Evolutionary conservation across 208 protist genomes (phyloP).

Genomic region (Trypanosoma caninum): DNA sequence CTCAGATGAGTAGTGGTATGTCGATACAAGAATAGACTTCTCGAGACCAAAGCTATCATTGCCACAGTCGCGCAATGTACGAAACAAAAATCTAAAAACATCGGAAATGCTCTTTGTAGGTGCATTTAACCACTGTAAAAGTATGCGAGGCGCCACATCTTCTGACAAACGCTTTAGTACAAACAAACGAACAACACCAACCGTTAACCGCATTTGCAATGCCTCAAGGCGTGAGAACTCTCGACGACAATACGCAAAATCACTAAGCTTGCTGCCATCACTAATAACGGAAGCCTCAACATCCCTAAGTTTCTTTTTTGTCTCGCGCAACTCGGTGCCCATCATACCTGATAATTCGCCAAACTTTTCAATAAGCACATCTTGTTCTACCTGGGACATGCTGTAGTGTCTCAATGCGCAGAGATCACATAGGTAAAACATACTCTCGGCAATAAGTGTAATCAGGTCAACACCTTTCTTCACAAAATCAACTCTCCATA

Average conservation of each 20-base stretch:
- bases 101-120: conserved; percentile 69
- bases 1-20: conserved; percentile 68
- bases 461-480: conserved; percentile 1
- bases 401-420: conserved; percentile 42
- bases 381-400: conserved; percentile 59
- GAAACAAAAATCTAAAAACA: conserved; percentile 78
- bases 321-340: conserved; percentile 21
- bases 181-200: conserved; percentile 58
- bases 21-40: conserved; percentile 57
- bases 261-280: conserved; percentile 16
- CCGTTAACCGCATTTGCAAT: conserved; percentile 54
- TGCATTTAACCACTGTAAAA: conserved; percentile 64
- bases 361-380: conserved; percentile 45
- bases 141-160: conserved; percentile 41
- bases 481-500: conserved; percentile 14
- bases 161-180: conserved; percentile 49
- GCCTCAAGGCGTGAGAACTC: conserved; percentile 44
- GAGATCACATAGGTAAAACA: conserved; percentile 67
- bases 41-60: conserved; percentile 65
- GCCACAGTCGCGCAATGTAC: conserved; percentile 59
- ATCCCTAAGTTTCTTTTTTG: conserved; percentile 44
- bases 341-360: conserved; percentile 37
- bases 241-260: conserved; percentile 36
- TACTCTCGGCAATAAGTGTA: conserved; percentile 25
- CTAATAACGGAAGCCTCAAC: conserved; percentile 25